A percentile compares a stretch with the other conserved stretches of the same genome.
Conservation (phyloP, 2,329 filamentous ascomycete species). For the Clarireedia monteithiana region DNA sequence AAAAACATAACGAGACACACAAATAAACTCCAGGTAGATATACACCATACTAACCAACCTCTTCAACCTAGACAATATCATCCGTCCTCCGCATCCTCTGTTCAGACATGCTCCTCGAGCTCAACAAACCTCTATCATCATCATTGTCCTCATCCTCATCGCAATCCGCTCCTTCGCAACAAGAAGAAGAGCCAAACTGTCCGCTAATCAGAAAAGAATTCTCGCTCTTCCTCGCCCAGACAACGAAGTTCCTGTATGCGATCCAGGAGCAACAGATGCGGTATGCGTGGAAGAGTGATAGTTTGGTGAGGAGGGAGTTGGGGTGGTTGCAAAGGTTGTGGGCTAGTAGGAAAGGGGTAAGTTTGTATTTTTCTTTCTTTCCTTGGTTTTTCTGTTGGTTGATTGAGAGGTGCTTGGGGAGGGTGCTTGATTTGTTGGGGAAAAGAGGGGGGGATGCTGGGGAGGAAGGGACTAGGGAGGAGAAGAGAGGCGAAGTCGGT, state of each 20-base stretch:
- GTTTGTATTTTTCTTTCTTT: conserved; percentile 11
- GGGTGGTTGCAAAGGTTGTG: conserved; percentile 27
- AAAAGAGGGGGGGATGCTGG: background rate
- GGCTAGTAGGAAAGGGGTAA: conserved; percentile 26
- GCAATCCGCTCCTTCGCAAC: background rate
- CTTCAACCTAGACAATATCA: conserved; percentile 14
- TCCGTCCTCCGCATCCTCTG: conserved; percentile 19
- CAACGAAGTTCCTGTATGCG: conserved; percentile 22
- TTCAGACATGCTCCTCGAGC: conserved; percentile 16
- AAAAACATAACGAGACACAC: background rate
- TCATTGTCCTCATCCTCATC: background rate
- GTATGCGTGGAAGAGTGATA: conserved; percentile 16
- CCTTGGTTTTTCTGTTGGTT: background rate
- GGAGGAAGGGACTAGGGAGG: too few relatives aligned
- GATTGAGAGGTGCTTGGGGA: background rate
- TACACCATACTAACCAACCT: background rate
- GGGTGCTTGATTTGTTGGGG: background rate
- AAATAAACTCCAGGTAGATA: too few relatives aligned
- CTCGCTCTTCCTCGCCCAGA: conserved; percentile 13
- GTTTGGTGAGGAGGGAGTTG: conserved; percentile 19
- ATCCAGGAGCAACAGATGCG: conserved; percentile 24
- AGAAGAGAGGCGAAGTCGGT: too few relatives aligned
- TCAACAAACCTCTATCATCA: conserved; percentile 20
- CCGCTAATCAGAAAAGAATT: too few relatives aligned
- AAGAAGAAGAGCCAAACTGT: background rate